A percentile compares a stretch with the other conserved stretches of the same genome.
These are phyloP conservation scores for Puccinia triticina DNA, from an alignment of 1,284 basidiomycete genomes.

Conservation along the genomic window DNA sequence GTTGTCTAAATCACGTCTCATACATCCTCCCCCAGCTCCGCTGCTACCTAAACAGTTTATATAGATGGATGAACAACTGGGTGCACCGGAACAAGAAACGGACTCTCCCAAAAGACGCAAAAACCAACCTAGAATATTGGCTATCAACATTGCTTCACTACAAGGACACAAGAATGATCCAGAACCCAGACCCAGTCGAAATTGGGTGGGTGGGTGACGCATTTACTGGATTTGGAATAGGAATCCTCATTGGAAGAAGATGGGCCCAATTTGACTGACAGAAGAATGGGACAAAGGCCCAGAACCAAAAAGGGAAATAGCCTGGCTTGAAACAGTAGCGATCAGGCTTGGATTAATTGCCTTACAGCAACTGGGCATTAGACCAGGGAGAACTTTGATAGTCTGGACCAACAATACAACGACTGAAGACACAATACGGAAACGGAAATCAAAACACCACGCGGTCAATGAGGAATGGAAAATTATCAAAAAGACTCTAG, in stretches of 20 bases:
- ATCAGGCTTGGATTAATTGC: background rate
- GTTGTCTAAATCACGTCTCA: too few species aligned
- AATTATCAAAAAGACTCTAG: background rate
- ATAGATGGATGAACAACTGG: too few species aligned
- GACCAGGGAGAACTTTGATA: background rate
- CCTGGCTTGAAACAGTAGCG: constrained; percentile 1
- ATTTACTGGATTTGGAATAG: too few species aligned
- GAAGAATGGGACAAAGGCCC: too few species aligned
- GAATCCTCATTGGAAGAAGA: too few species aligned
- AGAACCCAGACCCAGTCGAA: background rate
- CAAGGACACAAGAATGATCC: background rate
- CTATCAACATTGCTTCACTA: background rate
- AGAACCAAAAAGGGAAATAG: too few species aligned
- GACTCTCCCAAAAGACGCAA: background rate
- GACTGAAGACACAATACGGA: background rate
- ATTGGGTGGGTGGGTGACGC: too few species aligned
- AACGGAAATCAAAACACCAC: background rate
- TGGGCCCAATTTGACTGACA: too few species aligned
- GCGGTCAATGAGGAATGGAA: constrained; percentile 11
- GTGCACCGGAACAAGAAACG: too few species aligned
- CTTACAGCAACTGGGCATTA: background rate
- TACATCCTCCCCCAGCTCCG: too few species aligned
- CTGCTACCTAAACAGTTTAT: too few species aligned
- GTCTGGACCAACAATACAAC: constrained; percentile 14
- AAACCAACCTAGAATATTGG: background rate